A percentile compares a stretch with the other conserved stretches of the same genome.
phyloP scores from a whole-genome alignment of 352 stramenopile species.

The Globisporangium radiosum region DNA sequence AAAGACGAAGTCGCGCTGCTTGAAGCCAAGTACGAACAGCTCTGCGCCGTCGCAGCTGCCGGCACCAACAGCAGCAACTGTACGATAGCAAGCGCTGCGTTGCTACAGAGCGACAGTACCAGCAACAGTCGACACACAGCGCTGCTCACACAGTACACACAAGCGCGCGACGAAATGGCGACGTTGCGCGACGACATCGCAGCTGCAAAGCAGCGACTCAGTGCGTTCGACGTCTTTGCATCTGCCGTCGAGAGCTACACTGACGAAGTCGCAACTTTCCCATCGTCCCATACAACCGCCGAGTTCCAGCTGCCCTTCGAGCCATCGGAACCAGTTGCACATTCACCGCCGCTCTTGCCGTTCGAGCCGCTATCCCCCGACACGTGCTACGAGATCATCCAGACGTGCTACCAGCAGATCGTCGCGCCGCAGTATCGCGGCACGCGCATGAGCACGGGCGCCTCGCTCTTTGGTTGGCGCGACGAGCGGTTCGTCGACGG shows the following conservation, averaged over 20 bases:
- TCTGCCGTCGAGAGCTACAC: constrained; percentile 30
- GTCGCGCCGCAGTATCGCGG: constrained; percentile 30
- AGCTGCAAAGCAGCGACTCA: constrained; percentile 27
- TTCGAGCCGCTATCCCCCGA: constrained; percentile 19
- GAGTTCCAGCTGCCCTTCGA: too few species aligned
- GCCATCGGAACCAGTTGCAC: background rate
- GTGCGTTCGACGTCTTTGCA: constrained; percentile 30
- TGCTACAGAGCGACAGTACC: too few species aligned
- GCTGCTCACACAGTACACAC: constrained; percentile 24
- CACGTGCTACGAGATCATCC: constrained; percentile 40
- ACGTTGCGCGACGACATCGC: constrained; percentile 27
- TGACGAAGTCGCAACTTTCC: constrained; percentile 17
- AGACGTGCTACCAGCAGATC: constrained; percentile 44
- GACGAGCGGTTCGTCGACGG: constrained; percentile 46
- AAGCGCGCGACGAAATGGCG: constrained; percentile 24
- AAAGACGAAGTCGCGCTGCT: constrained; percentile 27
- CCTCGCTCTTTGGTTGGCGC: constrained; percentile 39
- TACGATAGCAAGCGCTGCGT: too few species aligned
- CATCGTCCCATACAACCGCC: too few species aligned
- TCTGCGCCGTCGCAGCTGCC: constrained; percentile 11
- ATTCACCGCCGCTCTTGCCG: background rate
- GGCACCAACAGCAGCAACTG: too few species aligned
- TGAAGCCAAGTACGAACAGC: constrained; percentile 25
- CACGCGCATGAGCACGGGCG: constrained; percentile 31
- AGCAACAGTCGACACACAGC: background rate